Percentiles rank a stretch among this genome's conserved stretches.
Conservation (phyloP, 768 basidiomycete species). For the Termitomyces sp. region DNA sequence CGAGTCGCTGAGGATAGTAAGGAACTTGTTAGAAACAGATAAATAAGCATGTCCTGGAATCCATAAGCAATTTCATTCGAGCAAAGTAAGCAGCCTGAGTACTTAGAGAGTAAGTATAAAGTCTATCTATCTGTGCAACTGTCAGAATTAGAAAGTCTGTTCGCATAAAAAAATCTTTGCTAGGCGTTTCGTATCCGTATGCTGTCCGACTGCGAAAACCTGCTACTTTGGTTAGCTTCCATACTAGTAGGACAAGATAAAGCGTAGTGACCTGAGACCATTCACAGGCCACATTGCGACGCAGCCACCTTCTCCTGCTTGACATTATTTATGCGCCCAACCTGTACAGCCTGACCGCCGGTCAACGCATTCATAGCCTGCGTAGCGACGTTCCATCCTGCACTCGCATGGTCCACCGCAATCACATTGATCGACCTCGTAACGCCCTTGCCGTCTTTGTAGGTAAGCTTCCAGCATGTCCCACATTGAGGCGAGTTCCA, state of each 20-base stretch:
- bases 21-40: too few species aligned
- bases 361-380: constrained; percentile 34
- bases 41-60: neutral
- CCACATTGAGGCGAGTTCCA: constrained; percentile 48
- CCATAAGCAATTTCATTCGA: neutral
- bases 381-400: constrained; percentile 23
- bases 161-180: neutral
- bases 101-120: neutral
- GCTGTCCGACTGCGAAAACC: neutral
- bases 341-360: constrained; percentile 16
- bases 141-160: neutral
- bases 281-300: constrained; percentile 22
- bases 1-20: too few species aligned
- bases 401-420: constrained; percentile 36
- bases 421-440: constrained; percentile 35
- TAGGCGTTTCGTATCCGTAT: neutral
- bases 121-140: neutral
- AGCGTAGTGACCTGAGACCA: neutral
- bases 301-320: constrained; percentile 12
- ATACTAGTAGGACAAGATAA: neutral
- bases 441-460: constrained; percentile 21
- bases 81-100: neutral
- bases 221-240: neutral
- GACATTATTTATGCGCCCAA: constrained; percentile 22
- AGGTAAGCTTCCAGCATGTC: constrained; percentile 51